These are phyloP conservation scores for Quillaja saponaria DNA, from an alignment of 306 rosid genomes.

Conservation along the genomic window DNA sequence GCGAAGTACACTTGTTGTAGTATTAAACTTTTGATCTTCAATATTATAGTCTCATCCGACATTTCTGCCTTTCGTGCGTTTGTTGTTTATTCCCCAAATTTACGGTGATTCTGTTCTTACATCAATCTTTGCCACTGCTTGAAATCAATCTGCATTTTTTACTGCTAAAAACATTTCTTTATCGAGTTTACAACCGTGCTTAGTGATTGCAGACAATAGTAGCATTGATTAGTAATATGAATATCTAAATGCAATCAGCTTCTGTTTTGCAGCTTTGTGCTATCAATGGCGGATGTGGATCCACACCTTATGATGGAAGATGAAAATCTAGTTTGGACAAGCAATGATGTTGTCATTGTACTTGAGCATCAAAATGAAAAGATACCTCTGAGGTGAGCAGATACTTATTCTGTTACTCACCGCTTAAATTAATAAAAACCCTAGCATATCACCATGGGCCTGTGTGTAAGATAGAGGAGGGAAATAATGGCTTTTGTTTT, in stretches of 20 bases:
- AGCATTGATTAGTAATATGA: neutral
- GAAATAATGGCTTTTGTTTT: too few relatives aligned
- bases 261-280: conserved; percentile 65
- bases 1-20: conserved; percentile 5
- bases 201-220: too few relatives aligned
- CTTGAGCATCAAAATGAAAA: conserved; percentile 90
- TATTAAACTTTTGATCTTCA: conserved; percentile 7
- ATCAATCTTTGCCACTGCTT: neutral
- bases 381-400: conserved; percentile 83
- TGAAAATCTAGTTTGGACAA: conserved; percentile 91
- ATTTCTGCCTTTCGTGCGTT: neutral
- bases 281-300: conserved; percentile 95
- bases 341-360: conserved; percentile 88
- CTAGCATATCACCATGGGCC: too few relatives aligned
- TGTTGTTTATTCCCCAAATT: neutral
- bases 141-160: neutral
- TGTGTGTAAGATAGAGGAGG: too few relatives aligned
- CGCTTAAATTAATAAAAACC: too few relatives aligned
- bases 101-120: neutral
- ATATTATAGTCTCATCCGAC: conserved; percentile 9
- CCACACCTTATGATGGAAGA: conserved; percentile 92
- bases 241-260: conserved; percentile 28
- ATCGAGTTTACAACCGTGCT: too few relatives aligned
- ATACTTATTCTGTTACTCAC: conserved; percentile 32
- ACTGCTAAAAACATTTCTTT: too few relatives aligned